Evolutionary conservation across 164 flowering plant genomes (phyloP).

Genomic region (Vitis riparia): DNA sequence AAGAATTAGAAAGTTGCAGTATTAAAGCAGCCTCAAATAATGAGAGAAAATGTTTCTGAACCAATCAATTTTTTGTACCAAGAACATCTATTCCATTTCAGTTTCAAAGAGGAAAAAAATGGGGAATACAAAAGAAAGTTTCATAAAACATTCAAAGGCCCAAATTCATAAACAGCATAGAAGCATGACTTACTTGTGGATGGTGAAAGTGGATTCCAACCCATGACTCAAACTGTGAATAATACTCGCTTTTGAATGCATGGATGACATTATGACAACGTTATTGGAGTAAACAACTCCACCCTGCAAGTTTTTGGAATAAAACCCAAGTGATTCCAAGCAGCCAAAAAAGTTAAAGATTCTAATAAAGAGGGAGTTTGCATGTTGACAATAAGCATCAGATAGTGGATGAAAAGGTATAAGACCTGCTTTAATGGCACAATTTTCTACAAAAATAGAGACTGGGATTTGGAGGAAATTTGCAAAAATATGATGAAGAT

Average conservation of each 20-base stretch:
- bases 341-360: not conserved
- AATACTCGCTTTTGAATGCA: constrained; percentile 45
- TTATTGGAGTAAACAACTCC: constrained; percentile 81
- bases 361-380: constrained; percentile 1
- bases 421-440: not conserved
- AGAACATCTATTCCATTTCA: not conserved
- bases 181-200: constrained; percentile 49
- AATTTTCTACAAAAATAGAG: too few relatives aligned
- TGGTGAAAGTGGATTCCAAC: constrained; percentile 57
- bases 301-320: constrained; percentile 51
- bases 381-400: not conserved
- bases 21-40: not conserved
- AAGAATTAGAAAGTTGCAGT: not conserved
- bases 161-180: not conserved
- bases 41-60: not conserved
- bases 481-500: too few relatives aligned
- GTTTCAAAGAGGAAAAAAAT: not conserved
- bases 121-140: not conserved
- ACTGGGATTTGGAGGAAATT: too few relatives aligned
- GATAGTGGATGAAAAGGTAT: not conserved
- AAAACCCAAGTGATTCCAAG: not conserved
- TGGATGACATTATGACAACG: constrained; percentile 59
- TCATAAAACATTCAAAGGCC: not conserved
- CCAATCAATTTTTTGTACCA: not conserved
- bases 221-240: constrained; percentile 52